Conservation (phyloP, 768 basidiomycete species). For the Mycena haematopus region DNA sequence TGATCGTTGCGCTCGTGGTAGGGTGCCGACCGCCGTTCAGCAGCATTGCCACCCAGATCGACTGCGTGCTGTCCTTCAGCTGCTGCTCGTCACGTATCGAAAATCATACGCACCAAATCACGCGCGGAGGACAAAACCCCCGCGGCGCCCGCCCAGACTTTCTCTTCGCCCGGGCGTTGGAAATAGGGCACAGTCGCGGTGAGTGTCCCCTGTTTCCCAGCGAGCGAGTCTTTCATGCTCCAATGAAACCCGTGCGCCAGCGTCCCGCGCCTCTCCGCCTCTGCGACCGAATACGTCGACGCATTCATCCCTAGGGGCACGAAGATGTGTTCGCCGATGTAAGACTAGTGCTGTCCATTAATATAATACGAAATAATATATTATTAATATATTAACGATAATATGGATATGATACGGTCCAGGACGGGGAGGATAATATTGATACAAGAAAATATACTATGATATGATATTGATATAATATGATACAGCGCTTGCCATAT, state of each 20-base stretch:
- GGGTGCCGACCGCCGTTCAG: conserved; percentile 48
- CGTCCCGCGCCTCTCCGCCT: conserved; percentile 15
- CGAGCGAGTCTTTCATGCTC: conserved; percentile 38
- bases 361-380: too few species aligned
- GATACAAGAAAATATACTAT: too few species aligned
- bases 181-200: conserved; percentile 47
- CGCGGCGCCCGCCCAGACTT: conserved; percentile 48
- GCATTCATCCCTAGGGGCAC: conserved; percentile 5
- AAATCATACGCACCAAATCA: conserved; percentile 42
- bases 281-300: conserved; percentile 20
- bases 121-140: conserved; percentile 47
- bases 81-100: neutral
- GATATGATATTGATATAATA: too few species aligned
- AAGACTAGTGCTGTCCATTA: too few species aligned
- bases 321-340: conserved; percentile 14
- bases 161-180: conserved; percentile 46
- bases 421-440: too few species aligned
- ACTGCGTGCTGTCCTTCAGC: conserved; percentile 15
- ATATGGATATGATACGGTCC: too few species aligned
- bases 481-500: too few species aligned
- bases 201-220: conserved; percentile 41
- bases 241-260: conserved; percentile 36
- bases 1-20: conserved; percentile 41
- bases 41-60: conserved; percentile 48
- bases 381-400: too few species aligned